These are phyloP conservation scores for Flaveria linearis DNA, from an alignment of 129 eudicot species.

Conservation along the genomic window DNA sequence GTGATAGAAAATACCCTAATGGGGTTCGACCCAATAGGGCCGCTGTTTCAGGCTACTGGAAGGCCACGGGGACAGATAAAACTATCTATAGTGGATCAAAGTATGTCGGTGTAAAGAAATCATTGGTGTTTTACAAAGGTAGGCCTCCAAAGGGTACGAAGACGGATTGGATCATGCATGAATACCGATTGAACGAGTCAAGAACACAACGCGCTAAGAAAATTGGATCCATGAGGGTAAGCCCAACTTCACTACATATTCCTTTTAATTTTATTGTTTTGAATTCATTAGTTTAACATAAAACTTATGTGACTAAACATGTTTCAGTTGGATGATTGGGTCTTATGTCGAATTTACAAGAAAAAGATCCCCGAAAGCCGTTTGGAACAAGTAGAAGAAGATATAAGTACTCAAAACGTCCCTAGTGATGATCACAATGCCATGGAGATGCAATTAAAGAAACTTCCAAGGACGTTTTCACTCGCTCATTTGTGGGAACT, in stretches of 20 bases:
- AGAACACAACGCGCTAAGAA: slow-evolving; percentile 35
- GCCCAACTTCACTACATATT: not conserved
- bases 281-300: not conserved
- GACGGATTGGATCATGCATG: slow-evolving; percentile 83
- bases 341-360: slow-evolving; percentile 65
- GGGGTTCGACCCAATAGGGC: slow-evolving; percentile 76
- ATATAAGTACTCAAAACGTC: slow-evolving; percentile 15
- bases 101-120: slow-evolving; percentile 71
- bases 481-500: slow-evolving; percentile 67
- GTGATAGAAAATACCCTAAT: slow-evolving; percentile 78
- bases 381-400: slow-evolving; percentile 40
- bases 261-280: not conserved
- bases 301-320: not conserved
- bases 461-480: slow-evolving; percentile 56
- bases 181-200: slow-evolving; percentile 51
- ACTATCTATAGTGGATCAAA: slow-evolving; percentile 64
- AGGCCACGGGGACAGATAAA: slow-evolving; percentile 84
- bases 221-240: slow-evolving; percentile 61
- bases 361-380: slow-evolving; percentile 45
- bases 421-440: slow-evolving; percentile 14
- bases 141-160: slow-evolving; percentile 74
- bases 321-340: slow-evolving; percentile 71
- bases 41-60: slow-evolving; percentile 79
- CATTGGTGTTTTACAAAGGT: slow-evolving; percentile 74
- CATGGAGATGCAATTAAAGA: slow-evolving; percentile 36